phyloP scores from a whole-genome alignment of 441 rosid genomes.

The Erodium moschatum region DNA sequence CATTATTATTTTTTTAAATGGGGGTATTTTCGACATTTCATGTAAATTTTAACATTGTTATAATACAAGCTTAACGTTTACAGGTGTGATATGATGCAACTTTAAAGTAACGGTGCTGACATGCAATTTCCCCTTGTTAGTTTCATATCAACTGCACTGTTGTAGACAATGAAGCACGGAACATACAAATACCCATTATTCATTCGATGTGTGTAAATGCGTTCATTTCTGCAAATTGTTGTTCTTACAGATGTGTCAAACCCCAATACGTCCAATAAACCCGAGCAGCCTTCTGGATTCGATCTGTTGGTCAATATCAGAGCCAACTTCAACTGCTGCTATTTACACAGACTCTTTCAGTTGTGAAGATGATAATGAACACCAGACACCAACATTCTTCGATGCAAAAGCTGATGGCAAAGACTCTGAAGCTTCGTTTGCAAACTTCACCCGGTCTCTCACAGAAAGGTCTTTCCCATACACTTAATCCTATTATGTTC shows the following conservation, averaged over 20 bases:
- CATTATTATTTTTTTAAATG: too few species aligned
- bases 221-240: slow-evolving; percentile 8
- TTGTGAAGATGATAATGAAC: slow-evolving; percentile 43
- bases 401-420: slow-evolving; percentile 51
- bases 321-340: slow-evolving; percentile 71
- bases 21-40: too few species aligned
- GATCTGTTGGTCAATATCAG: slow-evolving; percentile 89
- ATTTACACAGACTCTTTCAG: slow-evolving; percentile 61
- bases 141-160: too few species aligned
- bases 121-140: too few species aligned
- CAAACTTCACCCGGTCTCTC: slow-evolving; percentile 65
- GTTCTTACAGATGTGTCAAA: slow-evolving; percentile 67
- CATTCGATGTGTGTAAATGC: too few species aligned
- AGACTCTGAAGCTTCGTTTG: slow-evolving; percentile 62
- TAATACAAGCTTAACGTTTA: too few species aligned
- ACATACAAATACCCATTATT: too few species aligned
- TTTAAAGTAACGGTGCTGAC: not conserved
- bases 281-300: slow-evolving; percentile 79
- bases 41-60: too few species aligned
- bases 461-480: slow-evolving; percentile 51
- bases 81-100: too few species aligned
- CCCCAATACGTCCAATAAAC: slow-evolving; percentile 72
- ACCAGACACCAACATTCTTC: slow-evolving; percentile 37
- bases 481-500: too few species aligned
- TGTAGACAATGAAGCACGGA: too few species aligned